Base-by-base conservation (phyloP, 2,329 filamentous ascomycete species). In the Ilyonectria sp. region DNA sequence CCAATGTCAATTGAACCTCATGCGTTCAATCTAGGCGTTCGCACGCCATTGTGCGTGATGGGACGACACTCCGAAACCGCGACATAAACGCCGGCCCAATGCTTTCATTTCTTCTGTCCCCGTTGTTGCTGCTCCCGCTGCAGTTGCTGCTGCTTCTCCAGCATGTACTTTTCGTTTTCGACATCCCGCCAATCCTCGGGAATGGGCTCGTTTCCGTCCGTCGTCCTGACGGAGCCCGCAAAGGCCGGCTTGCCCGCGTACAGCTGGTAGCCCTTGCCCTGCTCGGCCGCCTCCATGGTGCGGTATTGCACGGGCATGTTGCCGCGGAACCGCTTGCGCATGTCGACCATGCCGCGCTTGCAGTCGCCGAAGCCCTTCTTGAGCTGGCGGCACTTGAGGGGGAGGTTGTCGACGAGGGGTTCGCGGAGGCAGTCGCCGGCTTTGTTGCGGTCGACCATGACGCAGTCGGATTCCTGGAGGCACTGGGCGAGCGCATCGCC, bases 321-420 rank as follows among this genome's bases (percentile, higher is more conserved):
- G 65, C 96, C 96, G 63, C 96, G 90, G 83, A 99, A 98, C 37
- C 96, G 92, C 85, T 98, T 98, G 80, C 96, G 93, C 96, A 99
- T 99, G 81, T 99, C 96, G 75, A 98, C 93, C 90, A 97, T 90
- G 72, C 96, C 96, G 72, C 95, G 93, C 78, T 97, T 97, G 88
- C 96, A 99, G 79, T 98, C 94, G 80, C 94, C 93, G 77, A 97
- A 96, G 52, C 94, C 94, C 80, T 94, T 95, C 80, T 95, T 94
- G 67, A 99, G 88, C 82, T 98, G 95, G 79, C 95, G 94, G 83
- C 96, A 99, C 82, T 92, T 91, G 26, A 89, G 91, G 21, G 96
- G 95, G 15, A 99, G 90, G 7, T 91, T 92, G 70, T 96, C 91
- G 80, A 90, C 86, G 70, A 97, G 90, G 4, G 95, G 95, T 19